A percentile compares a stretch with the other conserved stretches of the same genome.
Evolutionary conservation across 2,329 filamentous ascomycete species (phyloP).

Genomic region (Aspergillus fructus): DNA sequence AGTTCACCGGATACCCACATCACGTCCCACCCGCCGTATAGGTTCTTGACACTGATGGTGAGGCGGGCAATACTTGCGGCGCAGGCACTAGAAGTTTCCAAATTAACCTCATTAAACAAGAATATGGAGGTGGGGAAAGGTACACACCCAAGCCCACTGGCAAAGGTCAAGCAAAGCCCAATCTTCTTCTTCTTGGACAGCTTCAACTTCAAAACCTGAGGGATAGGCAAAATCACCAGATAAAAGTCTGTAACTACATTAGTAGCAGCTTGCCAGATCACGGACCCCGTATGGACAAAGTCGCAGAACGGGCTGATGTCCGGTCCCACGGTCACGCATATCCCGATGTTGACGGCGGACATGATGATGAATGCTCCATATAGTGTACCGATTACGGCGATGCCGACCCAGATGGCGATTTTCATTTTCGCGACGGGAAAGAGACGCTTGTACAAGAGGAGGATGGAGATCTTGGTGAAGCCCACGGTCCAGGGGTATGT

Average conservation of each 20-base stretch:
- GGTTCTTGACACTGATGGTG: neutral
- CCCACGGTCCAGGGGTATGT: conserved; percentile 1
- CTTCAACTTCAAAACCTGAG: neutral
- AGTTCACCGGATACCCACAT: neutral
- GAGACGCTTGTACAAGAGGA: neutral
- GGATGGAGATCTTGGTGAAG: conserved; percentile 7
- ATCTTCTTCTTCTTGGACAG: neutral
- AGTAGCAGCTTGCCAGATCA: neutral
- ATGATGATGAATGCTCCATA: neutral
- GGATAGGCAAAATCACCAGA: conserved; percentile 1
- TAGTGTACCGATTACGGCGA: neutral
- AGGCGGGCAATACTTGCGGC: neutral
- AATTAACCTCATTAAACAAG: too few relatives aligned
- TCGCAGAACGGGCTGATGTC: neutral
- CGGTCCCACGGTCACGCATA: neutral
- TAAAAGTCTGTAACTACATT: conserved; percentile 7
- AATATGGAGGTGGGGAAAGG: too few relatives aligned
- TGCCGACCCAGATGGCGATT: neutral
- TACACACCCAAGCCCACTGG: neutral
- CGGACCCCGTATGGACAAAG: neutral
- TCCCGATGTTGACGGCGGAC: neutral
- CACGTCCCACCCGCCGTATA: neutral
- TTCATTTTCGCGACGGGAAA: neutral
- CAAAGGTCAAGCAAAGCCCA: neutral
- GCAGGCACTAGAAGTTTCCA: too few relatives aligned